These are phyloP conservation scores for Coemansia sp. DNA, from an alignment of 192 early-diverging fungal species.

Conservation along the genomic window DNA sequence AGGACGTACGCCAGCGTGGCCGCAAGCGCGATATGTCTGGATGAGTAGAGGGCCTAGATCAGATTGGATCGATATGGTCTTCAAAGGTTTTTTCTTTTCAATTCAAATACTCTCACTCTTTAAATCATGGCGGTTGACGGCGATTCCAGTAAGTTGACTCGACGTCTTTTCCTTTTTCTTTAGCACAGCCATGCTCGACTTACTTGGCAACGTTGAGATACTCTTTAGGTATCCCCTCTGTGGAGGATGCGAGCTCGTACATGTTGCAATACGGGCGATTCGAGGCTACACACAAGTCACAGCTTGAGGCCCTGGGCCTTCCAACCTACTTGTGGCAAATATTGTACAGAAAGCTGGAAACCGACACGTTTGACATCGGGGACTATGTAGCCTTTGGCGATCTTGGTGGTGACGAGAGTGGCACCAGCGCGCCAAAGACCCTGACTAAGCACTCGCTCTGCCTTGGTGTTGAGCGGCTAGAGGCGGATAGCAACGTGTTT, in stretches of 20 bases:
- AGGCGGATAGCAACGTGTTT: conserved; percentile 57
- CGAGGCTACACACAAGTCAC: conserved; percentile 38
- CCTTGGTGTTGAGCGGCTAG: conserved; percentile 28
- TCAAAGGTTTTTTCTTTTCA: conserved; percentile 4
- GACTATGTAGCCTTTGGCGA: conserved; percentile 30
- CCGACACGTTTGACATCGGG: conserved; percentile 38
- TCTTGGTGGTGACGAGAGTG: background rate
- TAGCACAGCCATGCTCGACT: no score
- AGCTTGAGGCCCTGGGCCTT: conserved; percentile 42
- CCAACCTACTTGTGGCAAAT: conserved; percentile 37
- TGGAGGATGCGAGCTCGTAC: conserved; percentile 22
- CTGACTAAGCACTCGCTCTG: conserved; percentile 24
- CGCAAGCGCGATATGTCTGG: conserved; percentile 81
- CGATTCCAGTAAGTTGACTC: conserved; percentile 1
- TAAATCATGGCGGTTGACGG: conserved; percentile 14
- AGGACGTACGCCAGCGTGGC: conserved; percentile 80
- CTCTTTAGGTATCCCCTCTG: conserved; percentile 10
- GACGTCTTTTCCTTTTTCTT: no score
- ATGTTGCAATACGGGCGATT: conserved; percentile 43
- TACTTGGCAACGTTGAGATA: background rate
- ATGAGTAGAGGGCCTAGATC: background rate
- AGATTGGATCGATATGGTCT: conserved; percentile 21
- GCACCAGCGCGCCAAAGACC: background rate
- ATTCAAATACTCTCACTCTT: background rate
- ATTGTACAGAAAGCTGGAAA: conserved; percentile 33